A percentile compares a stretch with the other conserved stretches of the same genome.
Evolutionary conservation across 2,329 filamentous ascomycete genomes (phyloP).

Genomic region (Neocatenulostroma microsporum): DNA sequence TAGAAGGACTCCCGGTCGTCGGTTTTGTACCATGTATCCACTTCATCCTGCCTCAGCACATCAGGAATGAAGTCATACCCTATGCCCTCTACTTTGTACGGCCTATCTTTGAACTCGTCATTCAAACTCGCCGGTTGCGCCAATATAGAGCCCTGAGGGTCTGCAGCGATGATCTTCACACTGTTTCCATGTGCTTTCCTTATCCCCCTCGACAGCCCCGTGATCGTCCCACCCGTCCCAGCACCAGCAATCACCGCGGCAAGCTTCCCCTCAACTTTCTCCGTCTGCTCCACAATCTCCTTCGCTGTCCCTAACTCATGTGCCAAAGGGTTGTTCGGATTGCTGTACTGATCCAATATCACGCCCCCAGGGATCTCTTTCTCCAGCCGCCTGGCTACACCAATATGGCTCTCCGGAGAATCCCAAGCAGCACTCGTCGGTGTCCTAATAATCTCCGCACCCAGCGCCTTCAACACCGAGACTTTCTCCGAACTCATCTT

Average conservation of each 20-base stretch:
- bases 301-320: conserved; percentile 92
- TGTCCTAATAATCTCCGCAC: conserved; percentile 94
- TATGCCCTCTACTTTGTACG: conserved; percentile 97
- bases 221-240: conserved; percentile 92
- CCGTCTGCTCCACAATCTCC: conserved; percentile 90
- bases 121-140: conserved; percentile 76
- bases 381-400: conserved; percentile 78
- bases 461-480: conserved; percentile 82
- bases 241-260: conserved; percentile 82
- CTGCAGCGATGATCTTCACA: conserved; percentile 84
- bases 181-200: conserved; percentile 71
- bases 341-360: conserved; percentile 94
- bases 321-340: conserved; percentile 81
- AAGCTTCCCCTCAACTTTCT: conserved; percentile 55
- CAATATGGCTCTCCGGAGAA: conserved; percentile 91
- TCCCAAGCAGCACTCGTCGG: conserved; percentile 94
- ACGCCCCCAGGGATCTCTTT: conserved; percentile 96
- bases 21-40: conserved; percentile 98
- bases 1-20: conserved; percentile 85
- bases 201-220: conserved; percentile 75
- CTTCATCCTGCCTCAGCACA: conserved; percentile 68
- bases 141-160: conserved; percentile 85
- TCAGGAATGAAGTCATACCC: conserved; percentile 98
- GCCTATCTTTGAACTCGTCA: conserved; percentile 67
- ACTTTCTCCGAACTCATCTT: conserved; percentile 99